phyloP scores from a whole-genome alignment of 441 rosid species.

The Biscutella auriculata region DNA sequence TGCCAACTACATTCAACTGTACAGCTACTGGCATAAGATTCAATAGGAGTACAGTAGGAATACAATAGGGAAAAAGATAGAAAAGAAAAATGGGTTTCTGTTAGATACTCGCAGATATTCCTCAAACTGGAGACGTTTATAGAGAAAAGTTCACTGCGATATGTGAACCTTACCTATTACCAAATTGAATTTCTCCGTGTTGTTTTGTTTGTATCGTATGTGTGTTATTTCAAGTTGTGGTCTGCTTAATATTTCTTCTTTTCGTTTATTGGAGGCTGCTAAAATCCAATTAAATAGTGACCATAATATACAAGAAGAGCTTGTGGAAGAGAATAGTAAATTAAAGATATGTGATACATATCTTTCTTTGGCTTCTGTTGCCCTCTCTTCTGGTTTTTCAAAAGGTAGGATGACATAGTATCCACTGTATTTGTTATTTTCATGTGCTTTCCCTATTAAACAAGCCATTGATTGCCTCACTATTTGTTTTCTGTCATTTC shows the following conservation, averaged over 20 bases:
- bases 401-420: slow-evolving; percentile 34
- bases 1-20: slow-evolving; percentile 2
- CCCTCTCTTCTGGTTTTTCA: slow-evolving; percentile 34
- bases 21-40: slow-evolving; percentile 11
- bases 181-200: slow-evolving; percentile 4
- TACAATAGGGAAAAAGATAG: not conserved
- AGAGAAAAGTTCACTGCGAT: not conserved
- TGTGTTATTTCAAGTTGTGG: slow-evolving; percentile 1
- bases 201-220: not conserved
- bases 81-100: not conserved
- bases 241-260: slow-evolving; percentile 13
- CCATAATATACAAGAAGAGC: slow-evolving; percentile 38
- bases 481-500: not conserved
- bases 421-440: slow-evolving; percentile 5
- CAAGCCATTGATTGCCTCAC: slow-evolving; percentile 10
- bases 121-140: not conserved
- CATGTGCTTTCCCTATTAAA: not conserved
- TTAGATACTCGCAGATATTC: not conserved
- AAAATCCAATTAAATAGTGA: slow-evolving; percentile 53
- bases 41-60: slow-evolving; percentile 4
- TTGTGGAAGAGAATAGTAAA: slow-evolving; percentile 46
- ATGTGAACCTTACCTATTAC: slow-evolving; percentile 8
- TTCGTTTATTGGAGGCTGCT: slow-evolving; percentile 49
- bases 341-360: slow-evolving; percentile 45
- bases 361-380: slow-evolving; percentile 50